phyloP scores from a whole-genome alignment of 179 eudicot genomes.

The Silene vulgaris region DNA sequence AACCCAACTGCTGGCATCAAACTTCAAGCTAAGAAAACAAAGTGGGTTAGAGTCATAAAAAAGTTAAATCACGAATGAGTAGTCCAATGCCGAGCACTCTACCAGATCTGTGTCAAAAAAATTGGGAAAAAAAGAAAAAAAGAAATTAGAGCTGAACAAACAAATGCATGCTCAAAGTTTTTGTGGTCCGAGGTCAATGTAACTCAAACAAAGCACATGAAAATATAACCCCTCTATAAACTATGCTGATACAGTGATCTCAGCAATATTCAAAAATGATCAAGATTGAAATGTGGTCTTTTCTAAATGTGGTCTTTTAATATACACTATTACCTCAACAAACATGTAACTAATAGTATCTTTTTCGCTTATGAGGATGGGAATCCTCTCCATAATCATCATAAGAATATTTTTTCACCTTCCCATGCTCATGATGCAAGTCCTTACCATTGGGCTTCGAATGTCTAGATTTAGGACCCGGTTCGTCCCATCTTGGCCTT shows the following conservation, averaged over 20 bases:
- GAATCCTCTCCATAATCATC: slow-evolving; percentile 27
- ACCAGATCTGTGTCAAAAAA: slow-evolving; percentile 34
- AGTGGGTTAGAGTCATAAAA: slow-evolving; percentile 30
- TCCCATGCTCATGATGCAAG: slow-evolving; percentile 19
- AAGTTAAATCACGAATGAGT: slow-evolving; percentile 31
- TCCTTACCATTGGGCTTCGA: slow-evolving; percentile 22
- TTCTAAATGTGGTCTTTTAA: slow-evolving; percentile 26
- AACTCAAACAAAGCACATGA: slow-evolving; percentile 22
- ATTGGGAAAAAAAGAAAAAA: slow-evolving; percentile 17
- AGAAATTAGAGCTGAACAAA: slow-evolving; percentile 19
- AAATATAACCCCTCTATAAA: slow-evolving; percentile 13
- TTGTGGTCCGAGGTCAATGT: slow-evolving; percentile 25
- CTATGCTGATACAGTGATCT: slow-evolving; percentile 30
- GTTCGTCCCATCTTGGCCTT: slow-evolving; percentile 22
- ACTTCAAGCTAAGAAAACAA: slow-evolving; percentile 35
- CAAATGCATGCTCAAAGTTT: slow-evolving; percentile 20
- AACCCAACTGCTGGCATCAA: slow-evolving; percentile 26
- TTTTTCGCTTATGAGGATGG: slow-evolving; percentile 28
- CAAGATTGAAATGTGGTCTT: slow-evolving; percentile 17
- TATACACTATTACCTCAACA: slow-evolving; percentile 35
- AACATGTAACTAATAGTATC: slow-evolving; percentile 25
- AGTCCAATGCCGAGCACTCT: slow-evolving; percentile 35
- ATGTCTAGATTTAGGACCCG: slow-evolving; percentile 18
- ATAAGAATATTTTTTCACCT: slow-evolving; percentile 18
- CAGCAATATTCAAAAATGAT: slow-evolving; percentile 14